Evolutionary conservation across 495 filamentous ascomycete genomes (phyloP).

Genomic region (Neurospora sp.): DNA sequence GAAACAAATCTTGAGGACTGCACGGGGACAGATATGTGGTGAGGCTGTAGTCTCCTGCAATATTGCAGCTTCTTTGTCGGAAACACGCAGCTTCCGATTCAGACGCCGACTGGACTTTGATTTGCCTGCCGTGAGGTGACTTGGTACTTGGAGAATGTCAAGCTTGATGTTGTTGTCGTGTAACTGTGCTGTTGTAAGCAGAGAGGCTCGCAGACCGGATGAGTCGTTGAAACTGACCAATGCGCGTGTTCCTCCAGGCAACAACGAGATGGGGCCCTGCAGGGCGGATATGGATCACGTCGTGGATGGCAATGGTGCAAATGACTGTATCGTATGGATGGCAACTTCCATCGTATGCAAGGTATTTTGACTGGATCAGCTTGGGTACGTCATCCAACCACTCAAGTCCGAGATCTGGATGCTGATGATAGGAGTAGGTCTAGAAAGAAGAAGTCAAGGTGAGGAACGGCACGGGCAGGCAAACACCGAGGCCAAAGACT

Average conservation of each 20-base stretch:
- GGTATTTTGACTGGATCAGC: not conserved
- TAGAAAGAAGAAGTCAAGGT: not conserved
- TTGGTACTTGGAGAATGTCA: not conserved
- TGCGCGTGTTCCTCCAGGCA: not conserved
- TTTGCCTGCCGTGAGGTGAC: not conserved
- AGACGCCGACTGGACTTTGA: not conserved
- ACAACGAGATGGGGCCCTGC: not conserved
- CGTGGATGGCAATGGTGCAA: not conserved
- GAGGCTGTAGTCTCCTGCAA: not conserved
- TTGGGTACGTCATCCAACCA: not conserved
- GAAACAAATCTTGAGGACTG: not conserved
- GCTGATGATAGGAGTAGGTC: not conserved
- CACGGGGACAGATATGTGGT: not conserved
- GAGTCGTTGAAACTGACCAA: not conserved
- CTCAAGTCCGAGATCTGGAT: not conserved
- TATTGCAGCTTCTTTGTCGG: not conserved
- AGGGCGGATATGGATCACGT: not conserved
- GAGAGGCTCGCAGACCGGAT: not conserved
- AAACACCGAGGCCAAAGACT: not conserved
- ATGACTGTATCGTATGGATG: not conserved
- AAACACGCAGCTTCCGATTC: not conserved
- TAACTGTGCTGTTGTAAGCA: not conserved
- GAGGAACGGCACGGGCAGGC: not conserved
- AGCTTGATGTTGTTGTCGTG: not conserved
- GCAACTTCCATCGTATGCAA: not conserved